Evolutionary conservation across 2,329 filamentous ascomycete genomes (phyloP).

Genomic region (Microdochium nivale): DNA sequence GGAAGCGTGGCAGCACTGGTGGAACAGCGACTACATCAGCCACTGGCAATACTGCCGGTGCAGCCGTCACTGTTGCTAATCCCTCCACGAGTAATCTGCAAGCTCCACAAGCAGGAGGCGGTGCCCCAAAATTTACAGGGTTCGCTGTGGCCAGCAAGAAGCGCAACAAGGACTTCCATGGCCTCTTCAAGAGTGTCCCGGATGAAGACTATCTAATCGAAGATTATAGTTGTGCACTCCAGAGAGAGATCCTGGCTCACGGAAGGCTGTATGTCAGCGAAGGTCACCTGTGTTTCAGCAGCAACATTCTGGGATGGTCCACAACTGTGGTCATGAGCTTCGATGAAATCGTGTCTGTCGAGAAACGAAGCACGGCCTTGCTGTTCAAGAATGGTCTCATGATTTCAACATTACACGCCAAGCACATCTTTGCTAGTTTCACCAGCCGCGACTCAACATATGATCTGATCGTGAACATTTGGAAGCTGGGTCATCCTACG

Average conservation of each 20-base stretch:
- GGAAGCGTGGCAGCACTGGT: conserved; percentile 77
- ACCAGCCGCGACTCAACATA: conserved; percentile 93
- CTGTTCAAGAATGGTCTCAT: conserved; percentile 97
- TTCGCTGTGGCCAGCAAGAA: conserved; percentile 96
- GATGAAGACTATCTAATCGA: conserved; percentile 98
- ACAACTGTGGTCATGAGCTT: conserved; percentile 97
- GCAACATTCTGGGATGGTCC: conserved; percentile 97
- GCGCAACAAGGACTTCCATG: conserved; percentile 91
- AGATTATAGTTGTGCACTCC: conserved; percentile 93
- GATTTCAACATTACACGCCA: conserved; percentile 90
- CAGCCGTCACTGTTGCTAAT: conserved; percentile 63
- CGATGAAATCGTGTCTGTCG: conserved; percentile 92
- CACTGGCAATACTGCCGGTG: conserved; percentile 59
- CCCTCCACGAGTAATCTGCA: conserved; percentile 59
- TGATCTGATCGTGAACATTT: conserved; percentile 94
- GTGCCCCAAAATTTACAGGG: conserved; percentile 73
- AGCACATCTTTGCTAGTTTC: conserved; percentile 93
- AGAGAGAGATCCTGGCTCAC: conserved; percentile 90
- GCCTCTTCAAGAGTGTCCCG: conserved; percentile 88
- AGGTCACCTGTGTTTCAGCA: conserved; percentile 95
- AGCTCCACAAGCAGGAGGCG: conserved; percentile 44
- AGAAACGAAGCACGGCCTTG: conserved; percentile 92
- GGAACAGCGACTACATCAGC: conserved; percentile 48
- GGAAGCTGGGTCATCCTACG: conserved; percentile 92
- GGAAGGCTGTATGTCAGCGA: conserved; percentile 94